A percentile compares a stretch with the other conserved stretches of the same genome.
Conservation (phyloP, 192 early-diverging fungal species). For the Glomus cerebriforme region DNA sequence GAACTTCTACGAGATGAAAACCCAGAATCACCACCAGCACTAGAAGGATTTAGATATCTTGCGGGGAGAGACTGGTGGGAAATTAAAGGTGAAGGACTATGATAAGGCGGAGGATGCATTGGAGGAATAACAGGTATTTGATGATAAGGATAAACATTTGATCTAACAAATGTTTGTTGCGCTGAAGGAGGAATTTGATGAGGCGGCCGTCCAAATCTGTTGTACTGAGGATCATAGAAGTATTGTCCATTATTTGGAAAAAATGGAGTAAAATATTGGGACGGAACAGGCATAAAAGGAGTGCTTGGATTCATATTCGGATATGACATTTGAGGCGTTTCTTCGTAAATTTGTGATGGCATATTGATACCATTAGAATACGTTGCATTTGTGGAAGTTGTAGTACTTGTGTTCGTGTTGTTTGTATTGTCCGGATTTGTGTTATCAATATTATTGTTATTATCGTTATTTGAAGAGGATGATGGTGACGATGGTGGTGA, state of each 20-base stretch:
- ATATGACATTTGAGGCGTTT: not conserved
- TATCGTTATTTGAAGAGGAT: not conserved
- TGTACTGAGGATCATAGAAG: slow-evolving; percentile 25
- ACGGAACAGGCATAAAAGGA: slow-evolving; percentile 17
- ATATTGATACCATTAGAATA: slow-evolving; percentile 18
- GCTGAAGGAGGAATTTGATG: slow-evolving; percentile 2
- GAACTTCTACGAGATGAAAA: slow-evolving; percentile 34
- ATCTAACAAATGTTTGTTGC: slow-evolving; percentile 15
- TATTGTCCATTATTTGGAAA: slow-evolving; percentile 27
- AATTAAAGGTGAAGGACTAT: slow-evolving; percentile 31
- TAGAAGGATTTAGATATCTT: slow-evolving; percentile 27
- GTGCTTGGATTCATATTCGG: not conserved
- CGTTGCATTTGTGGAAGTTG: not conserved
- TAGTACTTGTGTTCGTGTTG: not conserved
- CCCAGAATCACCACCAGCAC: slow-evolving; percentile 31
- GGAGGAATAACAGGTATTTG: slow-evolving; percentile 16
- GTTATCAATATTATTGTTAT: not conserved
- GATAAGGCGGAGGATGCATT: slow-evolving; percentile 15
- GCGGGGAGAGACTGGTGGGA: slow-evolving; percentile 4
- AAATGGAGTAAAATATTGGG: slow-evolving; percentile 25
- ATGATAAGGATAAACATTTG: slow-evolving; percentile 26
- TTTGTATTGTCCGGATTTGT: not conserved
- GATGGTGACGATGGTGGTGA: slow-evolving; percentile 4
- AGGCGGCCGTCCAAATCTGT: slow-evolving; percentile 19
- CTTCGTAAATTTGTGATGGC: slow-evolving; percentile 8